Conservation (phyloP, 352 stramenopile genomes). For the Globisporangium spinosum region DNA sequence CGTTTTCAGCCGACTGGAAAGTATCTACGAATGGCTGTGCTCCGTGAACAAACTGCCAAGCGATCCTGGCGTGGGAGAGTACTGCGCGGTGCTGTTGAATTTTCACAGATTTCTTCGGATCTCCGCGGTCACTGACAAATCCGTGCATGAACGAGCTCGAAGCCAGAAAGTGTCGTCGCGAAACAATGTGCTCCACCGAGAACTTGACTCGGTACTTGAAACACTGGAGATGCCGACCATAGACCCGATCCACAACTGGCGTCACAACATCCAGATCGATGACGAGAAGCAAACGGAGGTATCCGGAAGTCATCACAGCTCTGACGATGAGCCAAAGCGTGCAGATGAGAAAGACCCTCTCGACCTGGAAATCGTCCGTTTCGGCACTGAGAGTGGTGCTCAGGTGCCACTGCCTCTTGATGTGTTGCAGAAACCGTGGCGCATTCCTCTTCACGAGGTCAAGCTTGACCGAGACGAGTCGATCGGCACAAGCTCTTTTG, state of each 20-base stretch:
- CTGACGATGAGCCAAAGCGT: not conserved
- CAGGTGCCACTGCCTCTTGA: not conserved
- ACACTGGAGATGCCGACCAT: not conserved
- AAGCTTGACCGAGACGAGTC: not conserved
- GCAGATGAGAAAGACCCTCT: not conserved
- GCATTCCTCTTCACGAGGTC: conserved; percentile 7
- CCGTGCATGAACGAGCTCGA: not conserved
- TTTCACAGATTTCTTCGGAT: not conserved
- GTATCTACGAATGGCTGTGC: conserved; percentile 5
- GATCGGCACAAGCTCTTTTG: conserved; percentile 4
- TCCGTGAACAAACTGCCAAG: not conserved
- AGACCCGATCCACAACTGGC: not conserved
- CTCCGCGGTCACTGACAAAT: not conserved
- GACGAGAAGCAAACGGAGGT: not conserved
- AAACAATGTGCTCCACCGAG: not conserved
- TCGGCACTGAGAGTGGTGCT: not conserved
- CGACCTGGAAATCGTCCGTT: not conserved
- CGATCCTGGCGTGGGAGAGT: not conserved
- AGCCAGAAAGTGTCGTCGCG: not conserved
- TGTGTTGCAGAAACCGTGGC: not conserved
- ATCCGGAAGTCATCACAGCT: not conserved
- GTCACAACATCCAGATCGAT: not conserved
- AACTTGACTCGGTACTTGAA: not conserved
- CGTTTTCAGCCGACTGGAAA: not conserved
- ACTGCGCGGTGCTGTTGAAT: not conserved